These are phyloP conservation scores for Carex myosuroides DNA, from an alignment of 176 grass and related monocot genomes.

Conservation along the genomic window DNA sequence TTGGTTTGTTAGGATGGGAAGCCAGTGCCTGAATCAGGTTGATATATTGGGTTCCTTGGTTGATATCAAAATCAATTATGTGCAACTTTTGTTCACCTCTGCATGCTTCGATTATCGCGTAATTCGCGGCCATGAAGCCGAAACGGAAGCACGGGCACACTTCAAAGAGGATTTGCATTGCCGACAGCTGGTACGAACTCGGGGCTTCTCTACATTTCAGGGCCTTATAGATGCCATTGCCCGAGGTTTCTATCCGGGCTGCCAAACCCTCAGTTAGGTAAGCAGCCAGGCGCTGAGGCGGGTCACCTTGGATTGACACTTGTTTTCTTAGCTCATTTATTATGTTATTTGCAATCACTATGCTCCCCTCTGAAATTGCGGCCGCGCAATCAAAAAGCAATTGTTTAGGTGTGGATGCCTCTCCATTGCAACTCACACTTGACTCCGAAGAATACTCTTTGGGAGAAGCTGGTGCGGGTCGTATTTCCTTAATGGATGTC, in stretches of 20 bases:
- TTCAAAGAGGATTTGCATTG: constrained; percentile 99
- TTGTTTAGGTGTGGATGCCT: constrained; percentile 70
- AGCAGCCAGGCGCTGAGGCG: constrained; percentile 79
- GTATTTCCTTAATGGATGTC: constrained; percentile 53
- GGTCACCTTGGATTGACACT: constrained; percentile 89
- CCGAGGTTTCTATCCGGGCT: constrained; percentile 83
- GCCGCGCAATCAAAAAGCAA: constrained; percentile 68
- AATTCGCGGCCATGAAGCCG: constrained; percentile 92
- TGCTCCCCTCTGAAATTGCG: constrained; percentile 59
- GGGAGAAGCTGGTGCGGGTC: constrained; percentile 49
- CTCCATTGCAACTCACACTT: constrained; percentile 60
- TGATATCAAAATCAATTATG: constrained; percentile 95
- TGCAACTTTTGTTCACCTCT: constrained; percentile 82
- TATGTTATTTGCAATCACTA: constrained; percentile 63
- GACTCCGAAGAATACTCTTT: constrained; percentile 79
- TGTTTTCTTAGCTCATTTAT: constrained; percentile 78
- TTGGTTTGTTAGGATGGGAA: constrained; percentile 47
- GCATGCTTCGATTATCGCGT: constrained; percentile 76
- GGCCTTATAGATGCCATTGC: constrained; percentile 77
- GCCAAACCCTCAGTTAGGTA: constrained; percentile 88
- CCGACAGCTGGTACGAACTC: constrained; percentile 78
- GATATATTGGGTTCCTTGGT: constrained; percentile 92
- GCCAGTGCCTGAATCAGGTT: constrained; percentile 65
- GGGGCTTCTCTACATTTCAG: constrained; percentile 91
- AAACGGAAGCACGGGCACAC: constrained; percentile 87